phyloP scores from a whole-genome alignment of 2,329 filamentous ascomycete genomes.

The Neofusicoccum cordaticola region DNA sequence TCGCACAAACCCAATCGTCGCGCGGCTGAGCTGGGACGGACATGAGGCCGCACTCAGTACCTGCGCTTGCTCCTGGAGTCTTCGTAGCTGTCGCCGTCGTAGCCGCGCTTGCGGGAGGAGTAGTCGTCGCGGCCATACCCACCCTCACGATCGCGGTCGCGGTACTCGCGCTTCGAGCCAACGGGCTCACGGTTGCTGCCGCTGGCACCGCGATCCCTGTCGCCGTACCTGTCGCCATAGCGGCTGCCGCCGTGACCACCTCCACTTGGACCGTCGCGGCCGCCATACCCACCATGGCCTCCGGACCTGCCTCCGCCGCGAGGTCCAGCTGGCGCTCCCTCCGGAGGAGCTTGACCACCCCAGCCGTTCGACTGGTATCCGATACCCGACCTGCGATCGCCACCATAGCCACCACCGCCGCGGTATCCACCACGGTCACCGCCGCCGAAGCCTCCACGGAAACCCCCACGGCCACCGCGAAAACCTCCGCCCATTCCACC shows the following conservation, averaged over 20 bases:
- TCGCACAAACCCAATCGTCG: conserved; percentile 14
- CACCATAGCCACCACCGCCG: conserved; percentile 46
- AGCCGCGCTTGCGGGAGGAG: conserved; percentile 53
- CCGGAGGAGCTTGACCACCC: conserved; percentile 35
- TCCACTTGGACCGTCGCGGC: conserved; percentile 13
- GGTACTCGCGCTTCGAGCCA: conserved; percentile 62
- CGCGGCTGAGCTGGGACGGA: conserved; percentile 8
- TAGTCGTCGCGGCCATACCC: conserved; percentile 38
- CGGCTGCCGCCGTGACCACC: conserved; percentile 39
- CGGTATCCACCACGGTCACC: conserved; percentile 39
- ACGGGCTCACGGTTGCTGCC: conserved; percentile 85
- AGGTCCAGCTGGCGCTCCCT: conserved; percentile 49
- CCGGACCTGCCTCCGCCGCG: conserved; percentile 37
- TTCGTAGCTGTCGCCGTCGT: conserved; percentile 77
- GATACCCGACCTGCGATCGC: conserved; percentile 47
- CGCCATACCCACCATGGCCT: conserved; percentile 28
- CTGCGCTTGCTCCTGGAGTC: conserved; percentile 64
- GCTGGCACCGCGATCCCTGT: conserved; percentile 47
- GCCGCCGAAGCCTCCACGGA: conserved; percentile 48
- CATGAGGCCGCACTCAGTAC: conserved; percentile 36
- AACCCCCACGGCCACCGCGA: conserved; percentile 52
- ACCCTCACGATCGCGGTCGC: conserved; percentile 31
- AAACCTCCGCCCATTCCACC: conserved; percentile 52
- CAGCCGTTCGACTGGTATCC: conserved; percentile 44
- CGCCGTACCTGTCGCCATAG: conserved; percentile 35